Evolutionary conservation across 208 protist genomes (phyloP), one percentile per base, ranked within the genome.

Genomic region (Leishmania martiniquensis): DNA sequence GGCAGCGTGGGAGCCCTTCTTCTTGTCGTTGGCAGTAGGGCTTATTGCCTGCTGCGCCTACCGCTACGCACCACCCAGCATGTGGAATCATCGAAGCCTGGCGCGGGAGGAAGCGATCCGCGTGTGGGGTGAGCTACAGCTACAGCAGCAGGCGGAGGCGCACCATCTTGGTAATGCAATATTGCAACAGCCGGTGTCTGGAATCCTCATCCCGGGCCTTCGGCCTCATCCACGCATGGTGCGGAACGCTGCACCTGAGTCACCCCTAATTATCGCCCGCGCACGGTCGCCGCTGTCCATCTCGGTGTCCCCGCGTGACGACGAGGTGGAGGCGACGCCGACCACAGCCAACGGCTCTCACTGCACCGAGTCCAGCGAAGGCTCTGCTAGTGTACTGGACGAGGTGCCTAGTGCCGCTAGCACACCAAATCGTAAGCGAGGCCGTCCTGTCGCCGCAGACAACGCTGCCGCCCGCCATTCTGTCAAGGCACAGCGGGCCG

Each of bases 41-140:
- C 42, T 81, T 12, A 74, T 88, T 17, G 74, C 32, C 12, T 49
- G 81, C 32, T 77, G 85, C 17, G 72, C 78, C 52, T 71, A 70
- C 29, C 63, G 55, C 13, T 87, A 92, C 69, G 47, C 63, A 12
- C 80, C 87, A 3, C 78, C 78, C 0, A 77, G 80, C 25, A 34
- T 65, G 5, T 72, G 47, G 29, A 72, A 88, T 69, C 88, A 82
- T 29, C 49, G 68, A 13, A 44, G 52, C 34, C 52, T 93, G 25
- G 54, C 88, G 47, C 84, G 85, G 13, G 83, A 85, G 59, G 91
- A 92, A 75, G 51, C 88, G 20, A 70, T 75, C 5, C 75, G 74
- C 22, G 76, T 81, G 0, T 63, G 91, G 57, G 81, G 57, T 1
- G 74, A 82, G 54, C 54, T 76, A 37, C 76, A 62, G 32, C 68